Evolutionary conservation across 305 asterid genomes (phyloP), one percentile per base, ranked within the genome.

Genomic region (Ilex paraguariensis): DNA sequence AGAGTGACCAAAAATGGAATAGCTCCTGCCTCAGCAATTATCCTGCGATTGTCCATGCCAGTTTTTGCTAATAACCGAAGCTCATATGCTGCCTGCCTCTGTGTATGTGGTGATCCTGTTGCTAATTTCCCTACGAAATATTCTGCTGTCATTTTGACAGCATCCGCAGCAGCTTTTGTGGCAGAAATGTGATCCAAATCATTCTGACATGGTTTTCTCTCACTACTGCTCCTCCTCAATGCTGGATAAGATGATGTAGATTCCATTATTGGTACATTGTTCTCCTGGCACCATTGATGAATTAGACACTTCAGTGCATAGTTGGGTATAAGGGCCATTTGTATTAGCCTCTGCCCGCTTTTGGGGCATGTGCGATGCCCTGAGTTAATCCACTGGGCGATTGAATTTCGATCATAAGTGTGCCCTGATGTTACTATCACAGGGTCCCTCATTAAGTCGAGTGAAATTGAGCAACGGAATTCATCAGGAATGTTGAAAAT

Each of bases 291-390:
- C 95, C 97, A 90, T 67, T 87, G 90, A 9, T 82, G 86, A 66
- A 84, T 80, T 66, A 90, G 71, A 59, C 87, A 78, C 73, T 69
- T 87, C 69, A 90, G 51, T 15, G 94, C 86, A 56, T 85, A 87
- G 69, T 90, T 90, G 3, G 94, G 95, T 52, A 83, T 90, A 12
- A 90, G 87, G 31, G 95, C 94, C 94, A 85, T 81, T 71, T 90
- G 95, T 61, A 87, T 83, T 59, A 90, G 75, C 78, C 87, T 77
- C 63, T 84, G 89, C 79, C 94, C 95, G 39, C 91, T 90, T 74
- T 83, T 90, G 2, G 97, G 97, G 67, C 95, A 90, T 3, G 91
- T 84, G 64, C 80, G 87, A 60, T 90, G 90, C 31, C 97, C 97
- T 3, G 95, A 78, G 54, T 90, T 83, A 69, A 87, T 84, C 97